phyloP scores from a whole-genome alignment of 2,329 filamentous ascomycete species.

The Hortaea sp. region DNA sequence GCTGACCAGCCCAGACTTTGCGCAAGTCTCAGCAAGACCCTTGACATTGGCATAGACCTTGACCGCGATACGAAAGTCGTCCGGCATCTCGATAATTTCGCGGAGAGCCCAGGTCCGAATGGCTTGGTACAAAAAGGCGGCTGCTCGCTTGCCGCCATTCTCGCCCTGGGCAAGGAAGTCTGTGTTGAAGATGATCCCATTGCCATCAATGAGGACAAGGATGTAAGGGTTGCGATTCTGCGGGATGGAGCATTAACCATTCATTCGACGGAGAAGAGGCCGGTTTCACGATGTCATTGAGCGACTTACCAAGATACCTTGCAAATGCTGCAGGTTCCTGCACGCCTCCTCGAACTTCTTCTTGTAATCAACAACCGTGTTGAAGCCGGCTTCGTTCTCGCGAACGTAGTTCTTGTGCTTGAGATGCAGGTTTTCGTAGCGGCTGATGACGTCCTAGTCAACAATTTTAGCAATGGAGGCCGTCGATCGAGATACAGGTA shows the following conservation, averaged over 20 bases:
- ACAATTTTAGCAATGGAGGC: background rate
- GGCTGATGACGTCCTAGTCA: slow-evolving; percentile 31
- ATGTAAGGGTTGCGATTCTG: slow-evolving; percentile 47
- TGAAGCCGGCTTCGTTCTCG: slow-evolving; percentile 16
- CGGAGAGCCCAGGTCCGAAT: slow-evolving; percentile 34
- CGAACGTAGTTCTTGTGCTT: slow-evolving; percentile 21
- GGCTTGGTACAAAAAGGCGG: slow-evolving; percentile 41
- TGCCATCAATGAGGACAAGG: slow-evolving; percentile 51
- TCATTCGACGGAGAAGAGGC: slow-evolving; percentile 6
- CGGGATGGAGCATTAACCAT: slow-evolving; percentile 15
- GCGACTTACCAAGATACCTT: slow-evolving; percentile 6
- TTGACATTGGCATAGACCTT: slow-evolving; percentile 37
- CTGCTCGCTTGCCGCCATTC: slow-evolving; percentile 47
- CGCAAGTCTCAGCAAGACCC: slow-evolving; percentile 32
- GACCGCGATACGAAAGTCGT: slow-evolving; percentile 38
- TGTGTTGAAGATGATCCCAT: slow-evolving; percentile 41
- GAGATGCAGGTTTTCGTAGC: slow-evolving; percentile 29
- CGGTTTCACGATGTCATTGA: background rate
- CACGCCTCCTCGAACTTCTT: background rate
- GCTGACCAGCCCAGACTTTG: slow-evolving; percentile 38
- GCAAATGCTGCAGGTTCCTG: slow-evolving; percentile 5
- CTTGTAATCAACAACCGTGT: background rate
- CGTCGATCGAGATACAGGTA: too few relatives aligned
- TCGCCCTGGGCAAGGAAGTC: slow-evolving; percentile 23
- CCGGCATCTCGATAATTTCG: slow-evolving; percentile 14